Evolutionary conservation across 768 basidiomycete species (phyloP).

Genomic region (Psilocybe tampanensis): DNA sequence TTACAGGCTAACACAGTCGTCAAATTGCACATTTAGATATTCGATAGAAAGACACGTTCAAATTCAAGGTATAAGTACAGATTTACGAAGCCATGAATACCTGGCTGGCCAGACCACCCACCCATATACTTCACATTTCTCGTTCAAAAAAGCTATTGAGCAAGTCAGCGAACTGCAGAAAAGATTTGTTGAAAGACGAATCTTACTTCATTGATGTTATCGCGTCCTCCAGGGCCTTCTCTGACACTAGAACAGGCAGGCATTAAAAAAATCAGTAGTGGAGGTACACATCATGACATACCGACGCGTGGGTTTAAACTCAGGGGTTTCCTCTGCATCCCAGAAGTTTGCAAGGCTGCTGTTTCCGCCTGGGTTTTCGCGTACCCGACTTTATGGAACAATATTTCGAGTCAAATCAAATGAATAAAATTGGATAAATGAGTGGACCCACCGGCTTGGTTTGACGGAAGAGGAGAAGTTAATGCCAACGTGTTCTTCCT

Average conservation of each 20-base stretch:
- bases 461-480: conserved; percentile 40
- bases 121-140: not conserved
- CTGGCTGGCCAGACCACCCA: not conserved
- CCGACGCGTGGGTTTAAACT: conserved; percentile 75
- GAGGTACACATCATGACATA: conserved; percentile 26
- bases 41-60: not conserved
- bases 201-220: conserved; percentile 52
- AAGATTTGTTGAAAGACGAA: not conserved
- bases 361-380: conserved; percentile 46
- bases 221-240: conserved; percentile 67
- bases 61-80: not conserved
- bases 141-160: not conserved
- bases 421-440: not conserved
- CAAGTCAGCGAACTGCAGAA: not conserved
- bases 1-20: too few relatives aligned
- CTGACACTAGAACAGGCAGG: conserved; percentile 50
- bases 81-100: not conserved
- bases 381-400: conserved; percentile 37
- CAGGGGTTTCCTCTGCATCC: conserved; percentile 42
- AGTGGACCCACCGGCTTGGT: conserved; percentile 49
- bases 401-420: not conserved
- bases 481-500: conserved; percentile 33
- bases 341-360: conserved; percentile 50
- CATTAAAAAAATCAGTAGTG: conserved; percentile 4
- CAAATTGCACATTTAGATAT: too few relatives aligned